Percentiles rank a stretch among this genome's conserved stretches.
Evolutionary conservation across 2,329 filamentous ascomycete species (phyloP).

Genomic region (Aspergillus hortae): DNA sequence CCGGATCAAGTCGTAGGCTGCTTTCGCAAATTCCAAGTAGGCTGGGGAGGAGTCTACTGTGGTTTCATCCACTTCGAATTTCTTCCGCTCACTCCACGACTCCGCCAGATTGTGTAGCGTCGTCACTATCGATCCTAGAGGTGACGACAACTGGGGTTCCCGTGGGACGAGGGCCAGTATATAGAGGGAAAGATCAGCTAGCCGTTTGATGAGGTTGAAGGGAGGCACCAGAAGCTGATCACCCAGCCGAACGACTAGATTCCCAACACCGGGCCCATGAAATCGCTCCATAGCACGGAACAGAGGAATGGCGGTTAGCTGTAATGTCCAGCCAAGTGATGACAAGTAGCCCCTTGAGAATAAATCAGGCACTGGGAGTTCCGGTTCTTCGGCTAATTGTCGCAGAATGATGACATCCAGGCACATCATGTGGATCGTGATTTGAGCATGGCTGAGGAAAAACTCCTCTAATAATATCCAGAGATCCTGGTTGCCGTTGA

Average conservation of each 20-base stretch:
- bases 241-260: slow-evolving; percentile 28
- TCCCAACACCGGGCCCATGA: slow-evolving; percentile 24
- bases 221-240: slow-evolving; percentile 25
- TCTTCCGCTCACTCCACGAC: slow-evolving; percentile 24
- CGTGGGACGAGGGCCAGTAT: slow-evolving; percentile 27
- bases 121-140: slow-evolving; percentile 20
- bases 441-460: slow-evolving; percentile 36
- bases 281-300: slow-evolving; percentile 31
- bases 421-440: slow-evolving; percentile 40
- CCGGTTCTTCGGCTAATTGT: slow-evolving; percentile 24
- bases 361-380: slow-evolving; percentile 25
- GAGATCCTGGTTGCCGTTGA: slow-evolving; percentile 26
- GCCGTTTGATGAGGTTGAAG: slow-evolving; percentile 20
- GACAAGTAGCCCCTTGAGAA: slow-evolving; percentile 34
- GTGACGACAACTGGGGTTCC: slow-evolving; percentile 23
- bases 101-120: slow-evolving; percentile 29
- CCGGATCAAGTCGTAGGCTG: slow-evolving; percentile 27
- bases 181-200: slow-evolving; percentile 30
- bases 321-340: slow-evolving; percentile 33
- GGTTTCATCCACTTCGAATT: slow-evolving; percentile 18
- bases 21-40: slow-evolving; percentile 16
- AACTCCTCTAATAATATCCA: slow-evolving; percentile 40
- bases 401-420: slow-evolving; percentile 37
- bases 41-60: slow-evolving; percentile 14
- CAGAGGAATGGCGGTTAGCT: slow-evolving; percentile 34